phyloP scores from a whole-genome alignment of 345 rosid genomes.

The Camelina sativa region DNA sequence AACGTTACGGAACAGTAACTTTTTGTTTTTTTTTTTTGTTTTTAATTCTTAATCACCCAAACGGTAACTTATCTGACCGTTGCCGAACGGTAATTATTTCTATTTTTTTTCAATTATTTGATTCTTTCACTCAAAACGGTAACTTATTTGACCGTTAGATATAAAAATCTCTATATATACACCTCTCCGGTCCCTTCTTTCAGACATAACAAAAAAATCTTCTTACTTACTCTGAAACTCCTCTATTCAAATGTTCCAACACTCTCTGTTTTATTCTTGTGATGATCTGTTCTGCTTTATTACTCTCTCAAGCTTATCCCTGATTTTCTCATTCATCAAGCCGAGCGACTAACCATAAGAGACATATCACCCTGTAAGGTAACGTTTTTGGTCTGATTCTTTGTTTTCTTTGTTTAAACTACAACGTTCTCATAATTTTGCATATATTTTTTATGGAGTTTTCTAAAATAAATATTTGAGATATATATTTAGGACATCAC shows the following conservation, averaged over 20 bases:
- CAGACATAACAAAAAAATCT: neutral
- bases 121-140: too few species aligned
- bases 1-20: neutral
- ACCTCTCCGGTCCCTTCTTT: neutral
- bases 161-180: neutral
- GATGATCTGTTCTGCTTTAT: too few species aligned
- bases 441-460: neutral
- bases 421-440: neutral
- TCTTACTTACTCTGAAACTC: neutral
- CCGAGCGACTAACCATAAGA: neutral
- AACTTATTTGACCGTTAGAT: too few species aligned
- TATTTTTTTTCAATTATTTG: too few species aligned
- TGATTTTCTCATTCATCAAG: neutral
- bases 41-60: too few species aligned
- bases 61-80: too few species aligned
- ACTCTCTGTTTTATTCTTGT: too few species aligned
- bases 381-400: neutral
- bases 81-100: too few species aligned
- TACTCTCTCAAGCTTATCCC: neutral
- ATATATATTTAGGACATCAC: too few species aligned
- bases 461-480: too few species aligned
- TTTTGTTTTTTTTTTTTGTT: too few species aligned
- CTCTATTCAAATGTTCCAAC: neutral
- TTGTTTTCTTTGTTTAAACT: neutral
- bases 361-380: neutral